Evolutionary conservation across 2,329 filamentous ascomycete species (phyloP).

Genomic region (Botrytis medusae): DNA sequence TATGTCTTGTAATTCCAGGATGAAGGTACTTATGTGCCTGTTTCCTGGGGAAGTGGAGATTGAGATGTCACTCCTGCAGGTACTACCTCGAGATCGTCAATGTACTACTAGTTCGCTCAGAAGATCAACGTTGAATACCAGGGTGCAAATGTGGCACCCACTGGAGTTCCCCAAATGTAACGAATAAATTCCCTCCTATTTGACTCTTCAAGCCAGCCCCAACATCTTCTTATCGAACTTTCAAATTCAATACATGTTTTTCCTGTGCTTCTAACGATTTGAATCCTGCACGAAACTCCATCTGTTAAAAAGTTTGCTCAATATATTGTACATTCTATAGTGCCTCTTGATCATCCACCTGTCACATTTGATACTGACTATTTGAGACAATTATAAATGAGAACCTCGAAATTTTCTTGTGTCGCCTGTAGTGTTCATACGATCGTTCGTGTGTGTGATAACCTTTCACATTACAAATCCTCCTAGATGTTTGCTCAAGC

Average conservation of each 20-base stretch:
- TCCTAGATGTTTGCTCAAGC: too few relatives aligned
- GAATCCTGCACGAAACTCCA: fast-evolving
- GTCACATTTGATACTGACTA: background rate
- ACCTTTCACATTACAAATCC: background rate
- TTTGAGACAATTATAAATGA: background rate
- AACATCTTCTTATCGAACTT: background rate
- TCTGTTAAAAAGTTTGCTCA: background rate
- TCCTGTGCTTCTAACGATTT: background rate
- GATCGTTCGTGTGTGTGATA: background rate
- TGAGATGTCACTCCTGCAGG: background rate
- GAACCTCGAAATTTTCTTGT: background rate
- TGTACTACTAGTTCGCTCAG: background rate
- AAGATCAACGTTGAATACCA: background rate
- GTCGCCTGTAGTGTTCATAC: background rate
- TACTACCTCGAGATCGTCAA: background rate
- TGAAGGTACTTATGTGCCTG: background rate
- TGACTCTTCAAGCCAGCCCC: background rate
- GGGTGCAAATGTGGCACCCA: background rate
- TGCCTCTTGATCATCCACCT: background rate
- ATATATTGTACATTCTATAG: background rate
- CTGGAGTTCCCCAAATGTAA: background rate
- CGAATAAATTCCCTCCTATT: background rate
- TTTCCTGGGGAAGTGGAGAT: background rate
- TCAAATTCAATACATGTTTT: background rate
- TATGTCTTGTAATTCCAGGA: background rate